Evolutionary conservation across 306 rosid species (phyloP).

Genomic region (Prunus kanzakura): DNA sequence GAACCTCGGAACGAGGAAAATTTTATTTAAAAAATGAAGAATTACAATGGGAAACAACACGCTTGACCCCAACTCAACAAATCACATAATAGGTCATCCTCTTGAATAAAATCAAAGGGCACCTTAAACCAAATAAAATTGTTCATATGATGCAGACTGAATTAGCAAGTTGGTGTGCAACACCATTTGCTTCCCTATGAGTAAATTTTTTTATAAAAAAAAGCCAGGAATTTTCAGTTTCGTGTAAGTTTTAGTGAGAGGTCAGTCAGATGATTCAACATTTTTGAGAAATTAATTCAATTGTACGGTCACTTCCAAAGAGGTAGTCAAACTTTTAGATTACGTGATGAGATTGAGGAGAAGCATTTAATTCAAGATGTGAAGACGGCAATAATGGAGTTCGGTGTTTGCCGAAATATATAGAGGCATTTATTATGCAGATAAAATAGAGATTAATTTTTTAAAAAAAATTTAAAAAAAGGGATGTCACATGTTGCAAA

Average conservation of each 20-base stretch:
- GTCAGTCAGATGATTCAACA: not conserved
- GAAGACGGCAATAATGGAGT: constrained; percentile 44
- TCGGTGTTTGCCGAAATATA: constrained; percentile 35
- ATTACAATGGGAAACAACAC: rapidly evolving
- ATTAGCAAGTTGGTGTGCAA: rapidly evolving
- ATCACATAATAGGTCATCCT: no score
- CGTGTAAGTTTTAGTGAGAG: not conserved
- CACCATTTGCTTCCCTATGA: no score
- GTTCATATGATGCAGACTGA: no score
- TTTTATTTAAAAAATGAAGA: no score
- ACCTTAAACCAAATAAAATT: no score
- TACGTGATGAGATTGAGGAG: not conserved
- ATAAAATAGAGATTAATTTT: not conserved
- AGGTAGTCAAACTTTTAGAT: not conserved
- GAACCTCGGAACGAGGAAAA: rapidly evolving
- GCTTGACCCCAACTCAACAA: rapidly evolving
- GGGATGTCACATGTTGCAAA: not conserved
- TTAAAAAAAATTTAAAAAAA: not conserved
- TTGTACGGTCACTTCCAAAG: not conserved
- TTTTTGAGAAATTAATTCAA: not conserved
- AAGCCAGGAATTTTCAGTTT: not conserved
- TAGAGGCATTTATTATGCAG: constrained; percentile 32
- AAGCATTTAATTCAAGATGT: not conserved
- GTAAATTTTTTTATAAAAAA: no score
- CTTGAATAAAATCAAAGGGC: rapidly evolving